Evolutionary conservation across 139 green algal genomes (phyloP).

Genomic region (Limnomonas spitsbergensis): DNA sequence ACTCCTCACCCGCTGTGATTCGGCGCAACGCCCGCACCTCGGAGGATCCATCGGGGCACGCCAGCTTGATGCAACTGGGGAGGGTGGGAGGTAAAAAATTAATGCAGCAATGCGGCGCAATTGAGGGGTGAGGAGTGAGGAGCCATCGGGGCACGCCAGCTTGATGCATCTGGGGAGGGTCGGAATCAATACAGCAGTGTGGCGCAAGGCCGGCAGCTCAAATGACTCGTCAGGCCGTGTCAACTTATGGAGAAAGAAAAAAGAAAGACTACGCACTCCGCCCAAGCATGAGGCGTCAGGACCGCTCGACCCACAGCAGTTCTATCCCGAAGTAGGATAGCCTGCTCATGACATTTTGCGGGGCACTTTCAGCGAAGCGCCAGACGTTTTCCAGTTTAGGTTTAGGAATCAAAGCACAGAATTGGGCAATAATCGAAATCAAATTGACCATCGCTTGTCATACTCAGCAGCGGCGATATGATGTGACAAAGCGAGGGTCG

Average conservation of each 20-base stretch:
- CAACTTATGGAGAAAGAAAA: not conserved
- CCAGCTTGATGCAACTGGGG: constrained; percentile 19
- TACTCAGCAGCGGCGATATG: no score
- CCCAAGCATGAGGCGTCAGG: no score
- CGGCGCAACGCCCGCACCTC: constrained; percentile 3
- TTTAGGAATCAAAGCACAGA: not conserved
- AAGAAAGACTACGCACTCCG: no score
- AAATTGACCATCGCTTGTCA: not conserved
- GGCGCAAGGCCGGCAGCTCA: not conserved
- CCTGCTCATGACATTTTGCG: no score
- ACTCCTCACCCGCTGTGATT: not conserved
- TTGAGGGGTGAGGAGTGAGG: not conserved
- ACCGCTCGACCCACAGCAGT: no score
- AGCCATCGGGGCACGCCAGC: constrained; percentile 4
- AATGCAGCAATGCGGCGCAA: not conserved
- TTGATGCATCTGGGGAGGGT: constrained; percentile 13
- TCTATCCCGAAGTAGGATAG: no score
- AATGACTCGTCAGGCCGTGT: not conserved
- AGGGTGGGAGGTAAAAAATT: not conserved
- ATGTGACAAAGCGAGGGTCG: no score
- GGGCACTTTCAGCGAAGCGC: no score
- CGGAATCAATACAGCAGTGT: not conserved
- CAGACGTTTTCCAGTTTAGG: not conserved
- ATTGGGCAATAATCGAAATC: not conserved
- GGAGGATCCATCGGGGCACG: not conserved